These are phyloP conservation scores for Hemisphaericaspora xylanilytica DNA, from an alignment of 1,139 yeast species.

Conservation along the genomic window DNA sequence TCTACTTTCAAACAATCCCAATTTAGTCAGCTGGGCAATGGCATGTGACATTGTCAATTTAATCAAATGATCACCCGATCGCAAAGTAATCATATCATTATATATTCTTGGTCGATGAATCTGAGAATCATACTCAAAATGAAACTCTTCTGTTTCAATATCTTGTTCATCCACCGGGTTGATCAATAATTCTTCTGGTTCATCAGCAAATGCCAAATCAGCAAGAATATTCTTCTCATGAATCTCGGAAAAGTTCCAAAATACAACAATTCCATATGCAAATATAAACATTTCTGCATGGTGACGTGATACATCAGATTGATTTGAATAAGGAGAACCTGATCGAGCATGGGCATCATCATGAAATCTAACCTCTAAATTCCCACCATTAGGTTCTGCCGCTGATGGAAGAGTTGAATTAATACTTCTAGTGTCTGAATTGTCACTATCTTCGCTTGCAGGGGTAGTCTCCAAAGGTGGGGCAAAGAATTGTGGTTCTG, in stretches of 20 bases:
- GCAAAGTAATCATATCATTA: constrained; percentile 88
- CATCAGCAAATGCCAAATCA: constrained; percentile 77
- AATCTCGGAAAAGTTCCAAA: constrained; percentile 91
- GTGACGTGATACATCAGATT: constrained; percentile 59
- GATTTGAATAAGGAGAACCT: constrained; percentile 9
- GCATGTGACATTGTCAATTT: constrained; percentile 94
- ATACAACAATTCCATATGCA: constrained; percentile 90
- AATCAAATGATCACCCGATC: constrained; percentile 89
- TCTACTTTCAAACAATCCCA: constrained; percentile 86
- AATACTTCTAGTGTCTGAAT: not conserved
- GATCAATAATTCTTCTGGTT: constrained; percentile 48
- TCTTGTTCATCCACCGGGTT: constrained; percentile 85
- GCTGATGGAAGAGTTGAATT: not conserved
- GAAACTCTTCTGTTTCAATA: constrained; percentile 92
- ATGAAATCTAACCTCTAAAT: not conserved
- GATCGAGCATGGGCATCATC: constrained; percentile 1
- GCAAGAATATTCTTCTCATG: constrained; percentile 94
- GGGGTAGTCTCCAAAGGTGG: constrained; percentile 31
- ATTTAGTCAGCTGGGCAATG: constrained; percentile 91
- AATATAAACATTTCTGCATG: constrained; percentile 87
- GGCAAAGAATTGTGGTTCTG: constrained; percentile 51
- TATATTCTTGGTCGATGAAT: constrained; percentile 85
- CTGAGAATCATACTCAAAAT: constrained; percentile 81
- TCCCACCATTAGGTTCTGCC: not conserved
- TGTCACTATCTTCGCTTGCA: constrained; percentile 17